phyloP scores from a whole-genome alignment of 495 filamentous ascomycete genomes.

The Hypoxylon rickii region DNA sequence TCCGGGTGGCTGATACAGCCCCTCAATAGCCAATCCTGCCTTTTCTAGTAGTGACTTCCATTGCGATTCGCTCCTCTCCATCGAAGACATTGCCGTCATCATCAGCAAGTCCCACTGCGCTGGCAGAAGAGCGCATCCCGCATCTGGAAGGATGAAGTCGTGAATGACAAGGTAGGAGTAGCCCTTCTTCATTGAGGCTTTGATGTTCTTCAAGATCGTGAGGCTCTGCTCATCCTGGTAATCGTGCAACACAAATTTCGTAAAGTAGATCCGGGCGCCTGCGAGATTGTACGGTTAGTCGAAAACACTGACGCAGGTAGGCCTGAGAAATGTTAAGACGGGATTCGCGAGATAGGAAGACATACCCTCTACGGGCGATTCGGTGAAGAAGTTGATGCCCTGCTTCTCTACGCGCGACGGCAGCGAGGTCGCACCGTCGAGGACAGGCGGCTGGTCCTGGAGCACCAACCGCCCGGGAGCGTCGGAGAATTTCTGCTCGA shows the following conservation, averaged over 20 bases:
- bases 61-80: slow-evolving; percentile 46
- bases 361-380: slow-evolving; percentile 50
- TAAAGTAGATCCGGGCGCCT: slow-evolving; percentile 54
- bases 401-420: slow-evolving; percentile 25
- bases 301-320: background rate
- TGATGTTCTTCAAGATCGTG: slow-evolving; percentile 45
- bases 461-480: slow-evolving; percentile 45
- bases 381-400: slow-evolving; percentile 51
- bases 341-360: background rate
- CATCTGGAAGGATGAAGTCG: slow-evolving; percentile 50
- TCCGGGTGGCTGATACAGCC: too few species aligned
- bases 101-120: slow-evolving; percentile 46
- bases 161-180: slow-evolving; percentile 47
- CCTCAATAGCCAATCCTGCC: slow-evolving; percentile 44
- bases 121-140: slow-evolving; percentile 34
- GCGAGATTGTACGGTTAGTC: background rate
- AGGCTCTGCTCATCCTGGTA: slow-evolving; percentile 35
- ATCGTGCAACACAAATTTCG: slow-evolving; percentile 53
- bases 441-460: slow-evolving; percentile 50
- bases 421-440: slow-evolving; percentile 37
- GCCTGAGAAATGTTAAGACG: background rate
- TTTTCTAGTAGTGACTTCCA: slow-evolving; percentile 42
- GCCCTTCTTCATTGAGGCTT: slow-evolving; percentile 38
- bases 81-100: slow-evolving; percentile 37
- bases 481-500: slow-evolving; percentile 42